Evolutionary conservation across 306 rosid species (phyloP).

Genomic region (Lathyrus aphaca): DNA sequence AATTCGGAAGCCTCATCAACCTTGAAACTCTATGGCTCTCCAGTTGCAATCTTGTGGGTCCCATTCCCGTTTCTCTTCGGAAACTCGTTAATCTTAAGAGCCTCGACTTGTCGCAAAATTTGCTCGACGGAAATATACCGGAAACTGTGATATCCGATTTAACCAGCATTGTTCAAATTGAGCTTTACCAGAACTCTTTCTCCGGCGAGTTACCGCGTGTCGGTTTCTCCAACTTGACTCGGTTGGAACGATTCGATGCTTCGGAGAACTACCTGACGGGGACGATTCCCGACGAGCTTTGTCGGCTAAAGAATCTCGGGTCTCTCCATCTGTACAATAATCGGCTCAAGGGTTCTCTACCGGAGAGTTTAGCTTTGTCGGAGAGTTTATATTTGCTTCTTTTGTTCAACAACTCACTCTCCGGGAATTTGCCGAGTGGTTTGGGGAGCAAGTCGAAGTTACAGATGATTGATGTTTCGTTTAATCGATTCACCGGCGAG

Average conservation of each 20-base stretch:
- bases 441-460: slow-evolving; percentile 63
- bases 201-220: slow-evolving; percentile 65
- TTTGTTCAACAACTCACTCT: slow-evolving; percentile 64
- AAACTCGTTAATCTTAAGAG: slow-evolving; percentile 42
- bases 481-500: slow-evolving; percentile 57
- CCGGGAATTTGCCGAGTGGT: slow-evolving; percentile 55
- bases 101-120: slow-evolving; percentile 63
- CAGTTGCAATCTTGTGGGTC: slow-evolving; percentile 50
- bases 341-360: slow-evolving; percentile 58
- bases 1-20: slow-evolving; percentile 55
- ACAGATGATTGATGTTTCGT: slow-evolving; percentile 57
- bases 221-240: slow-evolving; percentile 47
- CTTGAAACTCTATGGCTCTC: slow-evolving; percentile 60
- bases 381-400: slow-evolving; percentile 55
- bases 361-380: slow-evolving; percentile 50
- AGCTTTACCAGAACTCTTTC: slow-evolving; percentile 59
- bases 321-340: slow-evolving; percentile 56
- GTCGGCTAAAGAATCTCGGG: slow-evolving; percentile 50
- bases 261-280: slow-evolving; percentile 65
- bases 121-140: slow-evolving; percentile 59
- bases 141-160: slow-evolving; percentile 40
- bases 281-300: slow-evolving; percentile 59
- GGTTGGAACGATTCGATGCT: slow-evolving; percentile 56
- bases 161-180: slow-evolving; percentile 55
- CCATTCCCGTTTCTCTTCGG: slow-evolving; percentile 57